Conservation (phyloP, 2,329 filamentous ascomycete species). For the Alternaria angustiovoidea region DNA sequence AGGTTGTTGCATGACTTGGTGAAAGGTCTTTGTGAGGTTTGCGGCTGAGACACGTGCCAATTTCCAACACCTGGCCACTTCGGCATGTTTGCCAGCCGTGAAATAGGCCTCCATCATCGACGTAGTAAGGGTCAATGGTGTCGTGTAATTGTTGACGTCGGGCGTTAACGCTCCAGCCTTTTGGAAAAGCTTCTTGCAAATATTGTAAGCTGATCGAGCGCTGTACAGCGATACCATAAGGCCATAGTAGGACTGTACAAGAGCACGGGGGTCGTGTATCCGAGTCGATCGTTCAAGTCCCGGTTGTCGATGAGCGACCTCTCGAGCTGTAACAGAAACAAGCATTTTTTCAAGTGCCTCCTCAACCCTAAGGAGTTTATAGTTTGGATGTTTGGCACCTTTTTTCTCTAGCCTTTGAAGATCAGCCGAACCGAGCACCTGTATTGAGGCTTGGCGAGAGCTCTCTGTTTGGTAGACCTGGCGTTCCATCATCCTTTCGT, state of each 20-base stretch:
- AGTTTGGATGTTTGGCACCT: slow-evolving; percentile 19
- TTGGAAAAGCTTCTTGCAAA: slow-evolving; percentile 43
- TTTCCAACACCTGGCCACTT: slow-evolving; percentile 73
- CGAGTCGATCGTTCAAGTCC: slow-evolving; percentile 31
- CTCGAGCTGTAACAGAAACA: slow-evolving; percentile 36
- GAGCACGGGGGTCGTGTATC: slow-evolving; percentile 50
- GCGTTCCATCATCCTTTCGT: slow-evolving; percentile 53
- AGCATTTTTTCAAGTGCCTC: slow-evolving; percentile 38
- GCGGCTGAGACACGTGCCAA: slow-evolving; percentile 64
- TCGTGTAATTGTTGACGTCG: slow-evolving; percentile 23
- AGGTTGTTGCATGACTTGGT: slow-evolving; percentile 47
- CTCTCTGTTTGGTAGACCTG: slow-evolving; percentile 53
- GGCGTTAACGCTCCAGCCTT: slow-evolving; percentile 28
- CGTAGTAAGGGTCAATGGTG: slow-evolving; percentile 52
- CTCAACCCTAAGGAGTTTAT: slow-evolving; percentile 38
- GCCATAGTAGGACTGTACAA: slow-evolving; percentile 62
- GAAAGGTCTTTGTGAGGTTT: slow-evolving; percentile 47
- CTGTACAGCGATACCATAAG: slow-evolving; percentile 66
- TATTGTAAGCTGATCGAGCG: slow-evolving; percentile 54
- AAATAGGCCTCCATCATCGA: slow-evolving; percentile 74
- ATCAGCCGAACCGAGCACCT: slow-evolving; percentile 35
- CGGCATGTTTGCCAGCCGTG: slow-evolving; percentile 64
- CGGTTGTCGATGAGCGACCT: slow-evolving; percentile 40
- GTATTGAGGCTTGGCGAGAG: slow-evolving; percentile 53
- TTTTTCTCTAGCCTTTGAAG: slow-evolving; percentile 25